Base-by-base conservation (phyloP, 441 rosid species). In the Pelargonium exstipulatum region DNA sequence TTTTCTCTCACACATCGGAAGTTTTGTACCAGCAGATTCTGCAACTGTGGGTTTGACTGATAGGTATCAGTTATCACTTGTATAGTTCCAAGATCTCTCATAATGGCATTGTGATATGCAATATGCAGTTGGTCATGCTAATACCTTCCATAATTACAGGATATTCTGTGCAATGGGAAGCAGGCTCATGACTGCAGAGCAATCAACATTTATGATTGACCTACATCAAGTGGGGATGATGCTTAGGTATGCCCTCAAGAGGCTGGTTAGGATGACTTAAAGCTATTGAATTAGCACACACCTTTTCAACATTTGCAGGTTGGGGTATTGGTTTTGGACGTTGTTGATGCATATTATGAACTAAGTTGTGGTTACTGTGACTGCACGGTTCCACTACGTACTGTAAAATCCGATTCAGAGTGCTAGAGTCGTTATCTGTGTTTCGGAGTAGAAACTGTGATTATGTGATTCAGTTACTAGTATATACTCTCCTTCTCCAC, bases 191-290 rank as follows among this genome's bases (percentile, higher is more conserved):
- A 88, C 92, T 29, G 92, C 88, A 1, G 92, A 95, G 78, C 92
- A 95, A 74, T 94, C 99, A 8, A 87, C 99, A 69, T 95, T 95
- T 79, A 95, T 91, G 97, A 87, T 95, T 72, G 99, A 95, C 85
- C 88, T 95, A 13, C 99, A 91, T 83, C 99, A 91, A 90, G 92
- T 95, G 67, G 99, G 99, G 72, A 81, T 89, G 90, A 95, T 95
- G 96, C 83, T 95, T 37, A 91, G 99, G 99, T 89, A 86, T 69
- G 62, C 53, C 66, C 4, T 26, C 53, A 74, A 48, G 67, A 71
- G 68, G 61, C 62, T 69, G 53, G 49, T 48, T 62, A 69, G 10
- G 66, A 69, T 77, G 63, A 62, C 79, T 63, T 68, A 17, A 62
- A 40, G 16, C 26, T 68, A 49, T 48, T 14, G 46, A 75, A 32